Evolutionary conservation across 176 grass and related monocot species (phyloP), one percentile per base, ranked within the genome.

Genomic region (Microstegium vimineum): DNA sequence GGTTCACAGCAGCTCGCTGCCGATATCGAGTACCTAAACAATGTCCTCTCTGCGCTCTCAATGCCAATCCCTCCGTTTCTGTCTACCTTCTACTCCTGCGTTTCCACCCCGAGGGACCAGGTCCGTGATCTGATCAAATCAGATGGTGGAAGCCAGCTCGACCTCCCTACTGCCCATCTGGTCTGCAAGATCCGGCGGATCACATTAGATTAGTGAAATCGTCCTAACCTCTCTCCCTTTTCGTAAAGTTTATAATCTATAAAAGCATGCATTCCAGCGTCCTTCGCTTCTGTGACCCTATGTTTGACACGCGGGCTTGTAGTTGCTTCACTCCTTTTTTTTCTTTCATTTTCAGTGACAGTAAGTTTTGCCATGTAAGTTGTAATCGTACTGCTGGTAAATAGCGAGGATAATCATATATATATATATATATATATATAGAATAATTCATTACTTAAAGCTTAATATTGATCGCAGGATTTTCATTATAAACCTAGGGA

Each of bases 11-110:
- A 99, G 89, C 93, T 99, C 1, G 90, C 97, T 0, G 97, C 93
- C 5, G 93, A 99, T 66, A 94, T 99, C 5, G 97, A 99, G 83
- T 99, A 94, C 76, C 84, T 96, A 66, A 99, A 79, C 85, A 99
- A 95, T 26, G 97, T 99, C 36, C 93, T 99, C 4, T 91, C 93
- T 2, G 93, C 93, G 34, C 93, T 99, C 3, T 93, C 97, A 4
- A 95, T 96, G 97, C 82, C 93, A 33, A 94, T 99, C 65, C 97
- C 97, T 65, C 80, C 85, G 5, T 99, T 96, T 80, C 86, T 95
- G 5, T 77, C 87, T 22, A 96, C 93, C 8, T 99, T 91, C 87
- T 89, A 90, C 22, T 36, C 89, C 4, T 93, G 93, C 74, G 77
- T 99, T 43, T 89, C 91, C 6, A 90, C 93, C 35, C 89, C 97